phyloP scores from a whole-genome alignment of 805 yeast genomes.

The Candida pseudofarinosa region DNA sequence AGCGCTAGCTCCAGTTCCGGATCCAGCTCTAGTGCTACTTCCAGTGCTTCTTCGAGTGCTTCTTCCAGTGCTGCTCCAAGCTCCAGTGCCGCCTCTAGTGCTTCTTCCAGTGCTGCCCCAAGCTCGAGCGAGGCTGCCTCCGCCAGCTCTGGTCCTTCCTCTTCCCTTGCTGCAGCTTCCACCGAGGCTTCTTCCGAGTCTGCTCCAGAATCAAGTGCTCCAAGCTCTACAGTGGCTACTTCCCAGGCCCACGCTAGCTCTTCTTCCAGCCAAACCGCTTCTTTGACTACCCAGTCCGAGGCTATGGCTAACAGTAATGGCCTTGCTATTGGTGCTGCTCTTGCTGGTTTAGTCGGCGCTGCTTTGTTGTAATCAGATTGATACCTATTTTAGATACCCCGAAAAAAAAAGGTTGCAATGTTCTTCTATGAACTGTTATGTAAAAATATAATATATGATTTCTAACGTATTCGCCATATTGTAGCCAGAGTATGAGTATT shows the following conservation, averaged over 20 bases:
- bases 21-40: conserved; percentile 17
- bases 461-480: neutral
- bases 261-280: conserved; percentile 16
- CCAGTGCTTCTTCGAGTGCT: conserved; percentile 25
- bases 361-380: conserved; percentile 21
- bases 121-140: conserved; percentile 12
- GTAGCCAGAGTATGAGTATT: too few relatives aligned
- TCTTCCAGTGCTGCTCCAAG: conserved; percentile 30
- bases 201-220: conserved; percentile 11
- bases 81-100: conserved; percentile 19
- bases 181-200: conserved; percentile 15
- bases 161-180: conserved; percentile 16
- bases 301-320: conserved; percentile 26
- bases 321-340: conserved; percentile 31
- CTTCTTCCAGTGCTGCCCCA: conserved; percentile 16
- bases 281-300: conserved; percentile 25
- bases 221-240: conserved; percentile 14
- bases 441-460: neutral
- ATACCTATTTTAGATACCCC: neutral
- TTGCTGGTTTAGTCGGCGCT: conserved; percentile 39
- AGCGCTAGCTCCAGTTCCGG: conserved; percentile 20
- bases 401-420: neutral
- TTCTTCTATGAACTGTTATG: neutral
- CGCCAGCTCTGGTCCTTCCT: conserved; percentile 11
- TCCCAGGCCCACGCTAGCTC: conserved; percentile 16